Evolutionary conservation across 495 filamentous ascomycete species (phyloP).

Genomic region (Neurospora tetraspora): DNA sequence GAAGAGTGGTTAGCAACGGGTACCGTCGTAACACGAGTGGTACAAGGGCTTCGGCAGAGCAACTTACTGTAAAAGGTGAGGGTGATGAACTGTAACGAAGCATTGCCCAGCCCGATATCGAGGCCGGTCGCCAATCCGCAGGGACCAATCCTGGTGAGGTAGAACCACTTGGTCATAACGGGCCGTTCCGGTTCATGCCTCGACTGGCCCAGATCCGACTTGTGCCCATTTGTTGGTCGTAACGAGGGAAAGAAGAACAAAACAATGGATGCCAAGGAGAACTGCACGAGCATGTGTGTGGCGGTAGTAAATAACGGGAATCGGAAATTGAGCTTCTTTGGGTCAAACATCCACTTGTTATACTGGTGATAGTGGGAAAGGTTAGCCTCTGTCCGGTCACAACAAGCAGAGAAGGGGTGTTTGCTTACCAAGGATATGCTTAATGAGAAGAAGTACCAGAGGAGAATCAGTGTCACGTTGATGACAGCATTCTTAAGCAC

Average conservation of each 20-base stretch:
- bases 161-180: conserved; percentile 86
- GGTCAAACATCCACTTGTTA: conserved; percentile 99
- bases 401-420: neutral
- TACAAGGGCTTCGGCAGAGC: neutral
- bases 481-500: conserved; percentile 56
- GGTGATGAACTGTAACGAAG: conserved; percentile 87
- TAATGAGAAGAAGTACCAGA: conserved; percentile 94
- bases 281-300: conserved; percentile 94
- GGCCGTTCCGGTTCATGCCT: conserved; percentile 52
- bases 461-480: conserved; percentile 66
- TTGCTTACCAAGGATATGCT: conserved; percentile 82
- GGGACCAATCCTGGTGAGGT: conserved; percentile 82
- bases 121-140: conserved; percentile 90
- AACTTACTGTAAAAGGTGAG: conserved; percentile 88
- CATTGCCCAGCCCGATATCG: conserved; percentile 95
- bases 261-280: conserved; percentile 67
- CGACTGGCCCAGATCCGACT: conserved; percentile 36
- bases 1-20: conserved; percentile 4
- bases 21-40: neutral
- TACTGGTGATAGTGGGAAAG: conserved; percentile 46
- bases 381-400: neutral
- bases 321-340: conserved; percentile 75
- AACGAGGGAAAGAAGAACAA: conserved; percentile 77
- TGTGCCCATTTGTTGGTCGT: conserved; percentile 51
- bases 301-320: conserved; percentile 95